Evolutionary conservation across 2,329 filamentous ascomycete species (phyloP).

Genomic region (Penicillium crustosum): DNA sequence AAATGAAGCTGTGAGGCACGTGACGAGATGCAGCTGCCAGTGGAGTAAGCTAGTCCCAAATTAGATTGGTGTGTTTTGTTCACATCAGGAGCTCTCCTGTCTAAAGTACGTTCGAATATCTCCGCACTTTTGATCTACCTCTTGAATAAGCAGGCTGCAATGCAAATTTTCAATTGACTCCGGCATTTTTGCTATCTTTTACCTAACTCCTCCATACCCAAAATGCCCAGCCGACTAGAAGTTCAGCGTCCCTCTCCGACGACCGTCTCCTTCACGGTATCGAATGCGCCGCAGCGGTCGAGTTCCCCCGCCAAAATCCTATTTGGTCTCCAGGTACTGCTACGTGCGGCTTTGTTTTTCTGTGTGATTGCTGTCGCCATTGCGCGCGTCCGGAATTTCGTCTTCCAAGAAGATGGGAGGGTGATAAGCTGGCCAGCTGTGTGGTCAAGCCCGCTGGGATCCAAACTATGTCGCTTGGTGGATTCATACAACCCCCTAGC

Average conservation of each 20-base stretch:
- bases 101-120: background rate
- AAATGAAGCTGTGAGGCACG: conserved; percentile 24
- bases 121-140: background rate
- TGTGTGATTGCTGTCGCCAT: conserved; percentile 40
- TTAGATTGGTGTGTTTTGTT: conserved; percentile 12
- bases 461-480: conserved; percentile 36
- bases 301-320: conserved; percentile 49
- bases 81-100: conserved; percentile 16
- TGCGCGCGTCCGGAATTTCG: conserved; percentile 33
- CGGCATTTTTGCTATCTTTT: background rate
- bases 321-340: conserved; percentile 46
- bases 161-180: conserved; percentile 1
- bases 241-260: conserved; percentile 68
- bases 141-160: background rate
- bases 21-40: conserved; percentile 19
- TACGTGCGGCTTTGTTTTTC: conserved; percentile 47
- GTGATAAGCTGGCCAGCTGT: conserved; percentile 33
- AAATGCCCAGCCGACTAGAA: conserved; percentile 60
- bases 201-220: conserved; percentile 8
- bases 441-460: conserved; percentile 37
- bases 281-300: conserved; percentile 63
- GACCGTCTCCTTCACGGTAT: conserved; percentile 89
- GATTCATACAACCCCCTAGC: conserved; percentile 45
- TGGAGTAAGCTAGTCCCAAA: conserved; percentile 5
- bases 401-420: conserved; percentile 28